Percentiles rank a stretch among this genome's conserved stretches.
Evolutionary conservation across 2,329 filamentous ascomycete species (phyloP).

Genomic region (Aspergillus sp.): DNA sequence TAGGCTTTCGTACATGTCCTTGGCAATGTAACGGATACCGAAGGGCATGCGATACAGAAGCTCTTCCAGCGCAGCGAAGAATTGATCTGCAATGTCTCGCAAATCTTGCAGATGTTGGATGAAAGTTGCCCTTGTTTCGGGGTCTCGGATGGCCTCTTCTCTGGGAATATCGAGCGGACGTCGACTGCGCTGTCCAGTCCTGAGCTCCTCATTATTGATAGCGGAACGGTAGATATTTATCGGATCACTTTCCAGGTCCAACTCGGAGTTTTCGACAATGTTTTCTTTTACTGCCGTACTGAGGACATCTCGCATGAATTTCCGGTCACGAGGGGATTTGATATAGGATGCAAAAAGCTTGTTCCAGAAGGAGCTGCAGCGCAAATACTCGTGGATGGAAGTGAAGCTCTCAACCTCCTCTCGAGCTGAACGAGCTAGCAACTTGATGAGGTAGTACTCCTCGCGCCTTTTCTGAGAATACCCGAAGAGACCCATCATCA

Average conservation of each 20-base stretch:
- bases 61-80: conserved; percentile 79
- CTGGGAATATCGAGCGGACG: conserved; percentile 81
- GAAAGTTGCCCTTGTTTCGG: conserved; percentile 87
- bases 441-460: conserved; percentile 92
- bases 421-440: conserved; percentile 76
- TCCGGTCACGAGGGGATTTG: conserved; percentile 85
- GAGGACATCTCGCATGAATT: conserved; percentile 84
- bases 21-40: conserved; percentile 82
- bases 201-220: conserved; percentile 95
- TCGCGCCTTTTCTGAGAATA: conserved; percentile 96
- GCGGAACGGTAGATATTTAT: conserved; percentile 95
- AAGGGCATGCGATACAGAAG: conserved; percentile 86
- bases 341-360: conserved; percentile 85
- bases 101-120: conserved; percentile 93
- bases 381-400: conserved; percentile 78
- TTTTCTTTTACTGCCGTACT: conserved; percentile 85
- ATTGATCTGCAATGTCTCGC: conserved; percentile 90
- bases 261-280: conserved; percentile 84
- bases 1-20: conserved; percentile 80
- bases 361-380: conserved; percentile 90
- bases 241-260: conserved; percentile 94
- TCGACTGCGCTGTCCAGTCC: conserved; percentile 79
- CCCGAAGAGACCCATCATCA: conserved; percentile 95
- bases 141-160: conserved; percentile 93
- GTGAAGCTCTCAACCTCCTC: conserved; percentile 78